Evolutionary conservation across 2,329 filamentous ascomycete species (phyloP), one percentile per base, ranked within the genome.

Genomic region (Elsinoe arachidis): DNA sequence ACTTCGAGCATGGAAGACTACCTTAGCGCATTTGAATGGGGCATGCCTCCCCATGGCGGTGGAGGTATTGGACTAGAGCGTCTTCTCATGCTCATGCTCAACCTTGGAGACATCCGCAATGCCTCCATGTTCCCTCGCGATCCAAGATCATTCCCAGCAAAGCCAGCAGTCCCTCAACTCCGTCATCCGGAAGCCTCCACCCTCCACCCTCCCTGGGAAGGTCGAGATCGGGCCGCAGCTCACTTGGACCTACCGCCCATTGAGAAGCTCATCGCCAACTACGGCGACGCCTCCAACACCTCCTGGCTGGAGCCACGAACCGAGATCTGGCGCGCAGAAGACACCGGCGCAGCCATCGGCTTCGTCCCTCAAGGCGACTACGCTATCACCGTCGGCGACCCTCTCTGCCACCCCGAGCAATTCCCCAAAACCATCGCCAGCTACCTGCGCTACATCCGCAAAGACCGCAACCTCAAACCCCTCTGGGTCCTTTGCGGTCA

Each of bases 261-360:
- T 4, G 88, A 91, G 69, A 87, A 95, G 68, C 83, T 96, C 41
- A 90, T 96, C 69, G 90, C 90, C 67, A 96, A 96, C 71, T 96
- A 96, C 64, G 91, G 91, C 61, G 91, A 96, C 71, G 90, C 91
- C 1, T 90, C 90, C 51, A 95, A 95, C 67, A 96, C 91, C 0
- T 93, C 90, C 0, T 96, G 90, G 90, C 81, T 93, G 6, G 91
- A 96, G 69, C 87, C 90, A 5, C 84, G 90, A 5, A 96, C 91
- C 70, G 80, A 88, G 67, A 84, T 95, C 58, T 96, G 90, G 89
- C 85, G 91, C 30, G 89, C 96, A 67, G 74, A 80, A 19, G 70
- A 75, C 34, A 92, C 87, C 1, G 91, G 91, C 51, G 91, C 90
- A 0, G 90, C 90, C 4, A 80, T 96, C 34, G 88, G 90, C 10